Percentiles rank a stretch among this genome's conserved stretches.
Evolutionary conservation across 208 protist genomes (phyloP).

Genomic region (Willaertia magna): DNA sequence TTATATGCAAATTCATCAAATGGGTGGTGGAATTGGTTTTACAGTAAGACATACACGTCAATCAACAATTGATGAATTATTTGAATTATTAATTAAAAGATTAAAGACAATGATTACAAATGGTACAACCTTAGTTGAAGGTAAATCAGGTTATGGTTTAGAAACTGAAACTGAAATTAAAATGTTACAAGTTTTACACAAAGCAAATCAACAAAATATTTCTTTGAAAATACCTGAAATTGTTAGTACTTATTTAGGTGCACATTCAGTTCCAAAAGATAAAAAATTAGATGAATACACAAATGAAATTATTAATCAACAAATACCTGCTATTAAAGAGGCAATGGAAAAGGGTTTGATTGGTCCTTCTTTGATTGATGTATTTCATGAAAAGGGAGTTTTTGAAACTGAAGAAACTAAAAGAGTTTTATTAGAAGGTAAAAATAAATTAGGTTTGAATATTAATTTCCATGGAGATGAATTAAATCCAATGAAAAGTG

Average conservation of each 20-base stretch:
- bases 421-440: constrained; percentile 41
- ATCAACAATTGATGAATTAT: constrained; percentile 32
- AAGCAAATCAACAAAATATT: constrained; percentile 17
- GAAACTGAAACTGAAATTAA: constrained; percentile 54
- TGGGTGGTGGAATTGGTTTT: constrained; percentile 49
- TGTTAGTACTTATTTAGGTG: constrained; percentile 42
- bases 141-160: constrained; percentile 56
- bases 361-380: constrained; percentile 38
- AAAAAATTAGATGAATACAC: constrained; percentile 27
- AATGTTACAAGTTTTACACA: constrained; percentile 50
- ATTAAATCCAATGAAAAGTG: constrained; percentile 34
- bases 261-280: constrained; percentile 37
- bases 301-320: constrained; percentile 35
- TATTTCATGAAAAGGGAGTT: constrained; percentile 48
- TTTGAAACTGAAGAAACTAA: constrained; percentile 38
- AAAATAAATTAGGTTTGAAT: constrained; percentile 25
- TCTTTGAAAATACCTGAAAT: constrained; percentile 26
- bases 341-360: constrained; percentile 30
- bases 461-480: constrained; percentile 61
- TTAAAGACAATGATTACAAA: constrained; percentile 41
- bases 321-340: constrained; percentile 35
- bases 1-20: constrained; percentile 61
- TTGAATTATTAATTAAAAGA: constrained; percentile 14
- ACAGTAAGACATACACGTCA: constrained; percentile 38
- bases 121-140: constrained; percentile 48